Conservation (phyloP, 345 rosid genomes). For the Isatis tinctoria region DNA sequence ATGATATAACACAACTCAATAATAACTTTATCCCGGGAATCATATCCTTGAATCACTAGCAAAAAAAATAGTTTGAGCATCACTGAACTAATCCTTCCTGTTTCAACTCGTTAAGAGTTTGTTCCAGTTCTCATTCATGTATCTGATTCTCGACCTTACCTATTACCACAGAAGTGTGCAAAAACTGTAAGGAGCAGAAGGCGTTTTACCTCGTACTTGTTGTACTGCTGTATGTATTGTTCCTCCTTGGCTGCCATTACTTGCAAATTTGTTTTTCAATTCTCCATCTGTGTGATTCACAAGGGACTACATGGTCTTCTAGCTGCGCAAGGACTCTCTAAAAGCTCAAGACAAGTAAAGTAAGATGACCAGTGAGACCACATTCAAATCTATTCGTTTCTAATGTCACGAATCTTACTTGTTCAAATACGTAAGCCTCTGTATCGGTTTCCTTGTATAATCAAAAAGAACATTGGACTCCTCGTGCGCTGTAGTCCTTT, state of each 20-base stretch:
- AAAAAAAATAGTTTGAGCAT: neutral
- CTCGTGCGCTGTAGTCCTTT: slow-evolving; percentile 75
- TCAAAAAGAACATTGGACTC: slow-evolving; percentile 93
- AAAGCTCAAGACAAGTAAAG: neutral
- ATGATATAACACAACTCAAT: neutral
- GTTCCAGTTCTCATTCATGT: neutral
- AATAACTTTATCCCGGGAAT: neutral
- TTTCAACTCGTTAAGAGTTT: neutral
- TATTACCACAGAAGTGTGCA: neutral
- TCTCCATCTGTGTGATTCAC: slow-evolving; percentile 30
- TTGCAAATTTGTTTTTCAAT: slow-evolving; percentile 39
- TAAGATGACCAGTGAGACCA: neutral
- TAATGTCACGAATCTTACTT: slow-evolving; percentile 43
- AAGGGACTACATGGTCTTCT: slow-evolving; percentile 64
- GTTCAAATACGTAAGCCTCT: slow-evolving; percentile 82
- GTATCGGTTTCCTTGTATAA: slow-evolving; percentile 87
- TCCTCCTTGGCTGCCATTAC: slow-evolving; percentile 95
- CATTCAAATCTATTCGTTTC: neutral
- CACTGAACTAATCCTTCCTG: neutral
- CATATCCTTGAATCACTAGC: neutral
- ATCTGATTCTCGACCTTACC: neutral
- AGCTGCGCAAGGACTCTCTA: slow-evolving; percentile 81
- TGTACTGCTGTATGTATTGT: slow-evolving; percentile 76
- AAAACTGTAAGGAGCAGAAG: slow-evolving; percentile 8
- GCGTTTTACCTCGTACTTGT: slow-evolving; percentile 70